A percentile compares a stretch with the other conserved stretches of the same genome.
Conservation (phyloP, 2,329 filamentous ascomycete genomes). For the Dactylellina cionopaga region DNA sequence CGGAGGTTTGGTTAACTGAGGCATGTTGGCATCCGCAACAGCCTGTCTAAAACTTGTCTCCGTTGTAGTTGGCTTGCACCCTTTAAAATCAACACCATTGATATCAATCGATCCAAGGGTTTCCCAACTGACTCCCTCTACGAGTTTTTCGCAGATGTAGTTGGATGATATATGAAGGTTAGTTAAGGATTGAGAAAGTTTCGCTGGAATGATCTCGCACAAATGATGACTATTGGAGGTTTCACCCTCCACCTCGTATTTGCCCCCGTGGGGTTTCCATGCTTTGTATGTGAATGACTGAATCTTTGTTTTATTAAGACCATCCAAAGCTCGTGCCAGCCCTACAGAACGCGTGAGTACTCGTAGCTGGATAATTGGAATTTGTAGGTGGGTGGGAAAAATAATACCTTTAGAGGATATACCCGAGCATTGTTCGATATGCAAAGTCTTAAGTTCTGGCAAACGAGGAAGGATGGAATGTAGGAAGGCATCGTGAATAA, state of each 20-base stretch:
- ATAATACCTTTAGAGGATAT: constrained; percentile 31
- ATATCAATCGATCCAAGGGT: constrained; percentile 11
- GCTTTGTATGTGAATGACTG: constrained; percentile 2
- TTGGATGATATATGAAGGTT: constrained; percentile 1
- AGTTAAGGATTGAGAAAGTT: constrained; percentile 14
- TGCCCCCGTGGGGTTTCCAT: background rate
- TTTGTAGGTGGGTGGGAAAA: no score
- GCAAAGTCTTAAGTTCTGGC: background rate
- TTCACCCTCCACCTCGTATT: background rate
- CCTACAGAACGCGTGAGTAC: constrained; percentile 15
- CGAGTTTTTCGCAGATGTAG: constrained; percentile 33
- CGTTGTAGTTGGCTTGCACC: background rate
- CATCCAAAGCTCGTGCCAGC: constrained; percentile 7
- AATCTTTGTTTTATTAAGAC: background rate
- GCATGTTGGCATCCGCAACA: constrained; percentile 4
- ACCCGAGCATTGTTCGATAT: constrained; percentile 26
- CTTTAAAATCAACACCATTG: constrained; percentile 9
- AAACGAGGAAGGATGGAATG: constrained; percentile 1
- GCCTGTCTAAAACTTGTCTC: constrained; percentile 16
- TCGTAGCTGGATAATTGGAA: background rate
- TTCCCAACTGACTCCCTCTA: constrained; percentile 10
- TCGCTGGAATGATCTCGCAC: constrained; percentile 17
- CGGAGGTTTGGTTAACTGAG: background rate
- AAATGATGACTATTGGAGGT: background rate
- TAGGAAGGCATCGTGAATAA: constrained; percentile 12